These are phyloP conservation scores for Arthrobotrys musiformis DNA, from an alignment of 2,329 filamentous ascomycete genomes.

Conservation along the genomic window DNA sequence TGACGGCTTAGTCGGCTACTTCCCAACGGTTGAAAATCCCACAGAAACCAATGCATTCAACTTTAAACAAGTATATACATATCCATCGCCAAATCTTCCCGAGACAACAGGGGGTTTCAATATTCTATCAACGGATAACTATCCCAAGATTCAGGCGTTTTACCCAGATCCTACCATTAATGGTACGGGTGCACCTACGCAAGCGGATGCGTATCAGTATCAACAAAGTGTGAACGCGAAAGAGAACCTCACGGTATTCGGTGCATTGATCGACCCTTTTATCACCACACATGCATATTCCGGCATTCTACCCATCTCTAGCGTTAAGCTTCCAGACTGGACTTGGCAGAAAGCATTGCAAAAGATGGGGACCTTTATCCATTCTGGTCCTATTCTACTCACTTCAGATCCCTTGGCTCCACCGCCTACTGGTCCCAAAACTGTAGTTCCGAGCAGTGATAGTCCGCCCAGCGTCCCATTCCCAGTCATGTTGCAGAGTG, in stretches of 20 bases:
- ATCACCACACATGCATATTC: constrained; percentile 61
- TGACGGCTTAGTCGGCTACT: constrained; percentile 64
- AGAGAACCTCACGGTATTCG: constrained; percentile 51
- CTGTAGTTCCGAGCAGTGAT: no score
- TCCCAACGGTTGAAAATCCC: constrained; percentile 45
- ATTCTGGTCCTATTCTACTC: constrained; percentile 61
- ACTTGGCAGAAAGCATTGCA: constrained; percentile 62
- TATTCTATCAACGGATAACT: constrained; percentile 55
- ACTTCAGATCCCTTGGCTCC: constrained; percentile 55
- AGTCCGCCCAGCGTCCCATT: no score
- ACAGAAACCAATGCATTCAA: constrained; percentile 55
- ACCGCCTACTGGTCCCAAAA: no score
- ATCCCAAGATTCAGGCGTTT: constrained; percentile 57
- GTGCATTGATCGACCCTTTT: constrained; percentile 63
- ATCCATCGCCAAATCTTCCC: constrained; percentile 2
- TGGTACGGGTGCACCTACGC: no score
- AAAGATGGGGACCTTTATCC: constrained; percentile 64
- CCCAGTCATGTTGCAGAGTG: no score
- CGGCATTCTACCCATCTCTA: constrained; percentile 60
- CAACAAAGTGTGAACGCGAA: no score
- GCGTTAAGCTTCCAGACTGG: constrained; percentile 61
- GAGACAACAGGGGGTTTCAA: neutral
- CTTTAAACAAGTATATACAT: constrained; percentile 60
- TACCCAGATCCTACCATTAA: no score
- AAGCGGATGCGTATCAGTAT: no score